Conservation (phyloP, 768 basidiomycete species). For the Rubroboletus satanas region DNA sequence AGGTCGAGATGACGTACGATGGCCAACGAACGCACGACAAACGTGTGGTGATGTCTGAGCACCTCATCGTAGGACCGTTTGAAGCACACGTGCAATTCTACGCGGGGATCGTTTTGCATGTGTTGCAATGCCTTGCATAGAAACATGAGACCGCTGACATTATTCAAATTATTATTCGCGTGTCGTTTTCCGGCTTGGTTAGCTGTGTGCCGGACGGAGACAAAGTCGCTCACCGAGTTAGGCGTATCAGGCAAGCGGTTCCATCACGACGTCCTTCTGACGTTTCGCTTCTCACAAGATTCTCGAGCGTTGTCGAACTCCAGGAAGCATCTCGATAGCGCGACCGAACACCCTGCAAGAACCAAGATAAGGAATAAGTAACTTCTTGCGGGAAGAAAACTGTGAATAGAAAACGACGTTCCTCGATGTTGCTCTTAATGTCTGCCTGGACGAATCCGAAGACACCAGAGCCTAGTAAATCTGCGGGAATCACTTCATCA, state of each 20-base stretch:
- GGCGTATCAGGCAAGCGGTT: constrained; percentile 60
- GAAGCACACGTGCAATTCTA: constrained; percentile 66
- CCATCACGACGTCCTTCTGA: constrained; percentile 43
- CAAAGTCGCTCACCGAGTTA: constrained; percentile 51
- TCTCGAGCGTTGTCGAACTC: constrained; percentile 55
- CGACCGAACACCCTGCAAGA: constrained; percentile 58
- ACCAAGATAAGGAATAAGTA: constrained; percentile 9
- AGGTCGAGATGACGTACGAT: constrained; percentile 22
- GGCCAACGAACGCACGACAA: constrained; percentile 55
- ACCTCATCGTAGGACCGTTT: constrained; percentile 66
- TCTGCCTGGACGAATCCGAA: constrained; percentile 75
- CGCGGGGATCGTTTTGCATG: constrained; percentile 50
- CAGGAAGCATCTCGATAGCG: constrained; percentile 44
- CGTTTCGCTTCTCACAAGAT: constrained; percentile 51
- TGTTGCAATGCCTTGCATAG: constrained; percentile 65
- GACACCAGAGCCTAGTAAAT: constrained; percentile 62
- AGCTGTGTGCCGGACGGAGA: background rate
- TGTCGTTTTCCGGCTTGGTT: constrained; percentile 5
- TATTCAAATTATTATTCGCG: background rate
- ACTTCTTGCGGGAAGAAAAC: constrained; percentile 10
- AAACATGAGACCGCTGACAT: constrained; percentile 58
- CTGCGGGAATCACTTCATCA: constrained; percentile 33
- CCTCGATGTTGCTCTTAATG: constrained; percentile 62
- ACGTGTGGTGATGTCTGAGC: constrained; percentile 61
- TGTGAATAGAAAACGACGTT: constrained; percentile 32